These are phyloP conservation scores for Fusarium protoensiforme DNA, from an alignment of 2,329 filamentous ascomycete genomes.

Conservation along the genomic window DNA sequence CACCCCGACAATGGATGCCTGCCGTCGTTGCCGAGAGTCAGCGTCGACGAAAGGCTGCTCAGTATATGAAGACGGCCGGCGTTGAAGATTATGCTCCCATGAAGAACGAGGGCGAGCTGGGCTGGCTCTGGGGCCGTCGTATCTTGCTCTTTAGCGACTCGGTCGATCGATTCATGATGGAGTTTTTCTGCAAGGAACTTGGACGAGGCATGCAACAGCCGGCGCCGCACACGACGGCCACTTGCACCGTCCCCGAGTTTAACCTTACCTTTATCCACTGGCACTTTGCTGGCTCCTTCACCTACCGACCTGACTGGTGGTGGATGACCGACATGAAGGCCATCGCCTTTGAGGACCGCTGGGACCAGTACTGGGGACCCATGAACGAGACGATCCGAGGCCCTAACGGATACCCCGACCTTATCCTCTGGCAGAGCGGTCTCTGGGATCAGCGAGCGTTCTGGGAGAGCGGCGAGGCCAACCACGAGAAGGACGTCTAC, in stretches of 20 bases:
- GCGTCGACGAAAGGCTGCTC: slow-evolving; percentile 20
- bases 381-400: slow-evolving; percentile 29
- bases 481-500: slow-evolving; percentile 27
- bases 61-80: not conserved
- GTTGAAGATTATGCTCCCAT: slow-evolving; percentile 10
- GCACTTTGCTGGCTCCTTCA: slow-evolving; percentile 30
- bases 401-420: slow-evolving; percentile 19
- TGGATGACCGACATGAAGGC: slow-evolving; percentile 37
- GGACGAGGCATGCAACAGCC: slow-evolving; percentile 25
- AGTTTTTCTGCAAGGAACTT: slow-evolving; percentile 34
- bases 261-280: slow-evolving; percentile 32
- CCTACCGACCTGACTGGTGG: slow-evolving; percentile 33
- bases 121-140: slow-evolving; percentile 39
- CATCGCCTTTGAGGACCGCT: slow-evolving; percentile 30
- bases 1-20: slow-evolving; percentile 29
- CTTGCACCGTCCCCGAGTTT: slow-evolving; percentile 29
- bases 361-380: slow-evolving; percentile 30
- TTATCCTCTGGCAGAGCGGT: slow-evolving; percentile 35
- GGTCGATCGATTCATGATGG: slow-evolving; percentile 37
- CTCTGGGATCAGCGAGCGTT: slow-evolving; percentile 36
- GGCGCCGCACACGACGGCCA: slow-evolving; percentile 22
- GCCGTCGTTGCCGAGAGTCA: slow-evolving; percentile 20
- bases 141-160: slow-evolving; percentile 33
- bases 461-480: slow-evolving; percentile 32
- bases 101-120: slow-evolving; percentile 26